Base-by-base conservation (phyloP, 192 early-diverging fungal species). In the Coemansia sp. region DNA sequence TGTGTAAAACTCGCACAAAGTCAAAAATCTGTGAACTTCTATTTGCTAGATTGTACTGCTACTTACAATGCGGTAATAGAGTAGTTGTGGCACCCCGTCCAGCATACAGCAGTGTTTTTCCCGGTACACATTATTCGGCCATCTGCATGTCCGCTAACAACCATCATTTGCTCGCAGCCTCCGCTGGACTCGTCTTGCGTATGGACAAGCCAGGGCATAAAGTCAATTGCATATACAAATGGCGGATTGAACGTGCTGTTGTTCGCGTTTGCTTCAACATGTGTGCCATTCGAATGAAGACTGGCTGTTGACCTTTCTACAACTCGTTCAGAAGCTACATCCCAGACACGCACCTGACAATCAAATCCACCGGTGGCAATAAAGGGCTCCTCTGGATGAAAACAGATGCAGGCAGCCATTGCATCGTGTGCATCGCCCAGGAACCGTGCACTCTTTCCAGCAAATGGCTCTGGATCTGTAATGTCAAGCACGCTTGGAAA, bases 81-180 rank as follows among this genome's bases (percentile, higher is more conserved):
- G 39, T 82, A 82, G 47, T 44, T 64, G 54, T 82, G 79, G 44
- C 74, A 74, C 0, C 48, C 64, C 1, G 53, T 44, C 75, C 75
- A 77, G 39, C 69, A 68, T 12, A 59, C 50, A 12, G 39, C 60
- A 0, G 41, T 57, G 0, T 69, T 69, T 18, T 32, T 44, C 21
- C 58, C 56, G 7, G 70, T 57, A 32, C 75, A 74, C 80, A 77
- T 74, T 37, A 83, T 47, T 32, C 75, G 58, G 37, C 80, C 80
- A 39, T 83, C 80, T n/a, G 80, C 71, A 71, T 83, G 80, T 4
- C 80, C 80, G 37, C 74, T 74, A 18, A 73, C 72, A 38, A 77
- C 68, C 40, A 64, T 71, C 54, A 61, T 43, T 2, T 53, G 13
- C 52, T 56, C 64, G 37, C 39, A 16, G 1, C 40, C 57, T 11